These are phyloP conservation scores for Aquilaria agallochum DNA, from an alignment of 441 rosid genomes.

Conservation along the genomic window DNA sequence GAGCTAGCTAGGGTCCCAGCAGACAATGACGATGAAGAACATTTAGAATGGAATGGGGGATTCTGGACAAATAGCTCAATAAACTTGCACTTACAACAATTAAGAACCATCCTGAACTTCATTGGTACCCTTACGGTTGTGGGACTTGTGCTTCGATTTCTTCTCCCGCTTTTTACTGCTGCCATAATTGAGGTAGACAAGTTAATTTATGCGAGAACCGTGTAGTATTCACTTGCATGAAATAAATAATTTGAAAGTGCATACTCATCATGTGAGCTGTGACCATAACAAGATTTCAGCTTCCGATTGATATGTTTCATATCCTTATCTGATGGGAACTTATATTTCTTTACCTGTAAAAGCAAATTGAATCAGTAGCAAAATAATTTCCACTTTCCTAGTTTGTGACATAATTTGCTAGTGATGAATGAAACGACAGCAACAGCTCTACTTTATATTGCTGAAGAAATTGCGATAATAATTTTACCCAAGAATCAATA, in stretches of 20 bases:
- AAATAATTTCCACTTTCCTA: no score
- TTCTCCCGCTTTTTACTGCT: constrained; percentile 83
- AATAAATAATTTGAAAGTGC: constrained; percentile 12
- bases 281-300: constrained; percentile 89
- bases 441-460: no score
- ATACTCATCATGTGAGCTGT: constrained; percentile 80
- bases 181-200: constrained; percentile 14
- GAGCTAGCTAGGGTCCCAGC: no score
- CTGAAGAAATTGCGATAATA: neutral
- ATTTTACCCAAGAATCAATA: constrained; percentile 61
- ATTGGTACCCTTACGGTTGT: constrained; percentile 53
- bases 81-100: neutral
- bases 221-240: neutral
- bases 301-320: constrained; percentile 94
- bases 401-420: no score
- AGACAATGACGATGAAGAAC: no score
- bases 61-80: no score
- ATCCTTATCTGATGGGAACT: constrained; percentile 85
- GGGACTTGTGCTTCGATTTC: constrained; percentile 88
- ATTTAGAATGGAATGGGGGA: no score
- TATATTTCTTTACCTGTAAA: constrained; percentile 52
- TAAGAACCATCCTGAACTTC: constrained; percentile 33
- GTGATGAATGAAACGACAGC: no score
- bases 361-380: neutral
- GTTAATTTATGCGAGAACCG: no score